Evolutionary conservation across 2,329 filamentous ascomycete species (phyloP).

Genomic region (Fusarium beomiforme): DNA sequence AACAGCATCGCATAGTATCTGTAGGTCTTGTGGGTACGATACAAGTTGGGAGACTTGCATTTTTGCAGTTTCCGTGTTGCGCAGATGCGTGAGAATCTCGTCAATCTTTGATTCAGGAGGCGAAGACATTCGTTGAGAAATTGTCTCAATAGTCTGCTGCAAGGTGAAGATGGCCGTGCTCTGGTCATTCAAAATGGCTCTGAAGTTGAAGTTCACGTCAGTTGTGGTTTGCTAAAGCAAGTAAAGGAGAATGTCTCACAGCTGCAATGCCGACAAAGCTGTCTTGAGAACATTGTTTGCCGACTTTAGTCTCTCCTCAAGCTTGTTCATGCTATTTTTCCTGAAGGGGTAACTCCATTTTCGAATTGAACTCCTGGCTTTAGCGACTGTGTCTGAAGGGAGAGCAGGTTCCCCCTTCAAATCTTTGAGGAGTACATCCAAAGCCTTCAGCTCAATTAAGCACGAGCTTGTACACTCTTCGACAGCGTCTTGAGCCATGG

Average conservation of each 20-base stretch:
- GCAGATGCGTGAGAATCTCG: background rate
- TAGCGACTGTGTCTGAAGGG: accelerated
- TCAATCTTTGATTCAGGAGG: background rate
- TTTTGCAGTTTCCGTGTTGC: background rate
- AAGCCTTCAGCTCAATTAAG: accelerated
- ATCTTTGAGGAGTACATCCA: accelerated
- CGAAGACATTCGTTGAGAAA: background rate
- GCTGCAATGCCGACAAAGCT: accelerated
- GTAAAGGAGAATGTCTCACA: accelerated
- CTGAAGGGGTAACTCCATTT: background rate
- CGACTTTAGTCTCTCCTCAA: background rate
- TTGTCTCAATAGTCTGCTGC: background rate
- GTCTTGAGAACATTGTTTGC: background rate
- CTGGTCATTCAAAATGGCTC: background rate
- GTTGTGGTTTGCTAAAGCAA: accelerated
- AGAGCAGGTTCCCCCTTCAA: accelerated
- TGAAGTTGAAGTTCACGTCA: background rate
- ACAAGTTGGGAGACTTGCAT: background rate
- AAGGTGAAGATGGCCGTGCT: accelerated
- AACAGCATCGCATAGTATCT: background rate
- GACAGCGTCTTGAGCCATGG: accelerated
- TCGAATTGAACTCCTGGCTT: accelerated
- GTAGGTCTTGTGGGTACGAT: background rate
- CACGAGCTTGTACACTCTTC: background rate
- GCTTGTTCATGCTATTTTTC: background rate